Conservation (phyloP, 1,139 yeast genomes). For the Geotrichum macrosporum region DNA sequence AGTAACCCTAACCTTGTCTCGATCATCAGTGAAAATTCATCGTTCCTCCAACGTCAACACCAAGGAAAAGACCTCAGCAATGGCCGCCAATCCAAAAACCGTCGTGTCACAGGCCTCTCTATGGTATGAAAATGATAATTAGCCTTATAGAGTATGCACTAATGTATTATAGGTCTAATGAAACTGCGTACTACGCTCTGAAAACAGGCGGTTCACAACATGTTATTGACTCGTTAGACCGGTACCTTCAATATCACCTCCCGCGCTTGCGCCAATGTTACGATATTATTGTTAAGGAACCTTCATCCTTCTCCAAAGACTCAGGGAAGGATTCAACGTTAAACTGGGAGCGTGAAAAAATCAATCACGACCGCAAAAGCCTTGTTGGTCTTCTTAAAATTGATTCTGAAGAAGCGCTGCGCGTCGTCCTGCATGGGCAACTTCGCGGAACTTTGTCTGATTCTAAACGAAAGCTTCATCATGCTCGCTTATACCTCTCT, state of each 20-base stretch:
- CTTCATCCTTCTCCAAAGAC: background rate
- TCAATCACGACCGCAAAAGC: slow-evolving; percentile 24
- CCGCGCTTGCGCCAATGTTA: slow-evolving; percentile 27
- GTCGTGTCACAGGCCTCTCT: slow-evolving; percentile 18
- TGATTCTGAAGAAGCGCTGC: slow-evolving; percentile 27
- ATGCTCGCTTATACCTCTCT: slow-evolving; percentile 26
- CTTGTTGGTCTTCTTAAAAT: slow-evolving; percentile 27
- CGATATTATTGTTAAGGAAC: slow-evolving; percentile 22
- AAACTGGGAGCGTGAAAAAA: slow-evolving; percentile 24
- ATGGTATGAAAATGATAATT: too few species aligned
- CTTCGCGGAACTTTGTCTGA: slow-evolving; percentile 25
- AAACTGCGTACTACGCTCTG: slow-evolving; percentile 31
- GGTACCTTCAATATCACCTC: slow-evolving; percentile 25
- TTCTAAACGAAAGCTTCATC: slow-evolving; percentile 24
- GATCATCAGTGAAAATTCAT: background rate
- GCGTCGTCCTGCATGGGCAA: slow-evolving; percentile 28
- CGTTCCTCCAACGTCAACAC: background rate
- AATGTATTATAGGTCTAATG: slow-evolving; percentile 30
- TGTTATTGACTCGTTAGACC: slow-evolving; percentile 25
- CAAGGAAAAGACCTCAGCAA: slow-evolving; percentile 4
- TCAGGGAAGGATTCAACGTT: background rate
- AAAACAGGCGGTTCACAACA: slow-evolving; percentile 23
- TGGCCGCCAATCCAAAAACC: slow-evolving; percentile 3
- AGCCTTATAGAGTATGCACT: too few species aligned
- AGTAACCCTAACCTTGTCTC: slow-evolving; percentile 3